Conservation (phyloP, 108 stramenopile species). For the Cylindrotheca fusiformis region DNA sequence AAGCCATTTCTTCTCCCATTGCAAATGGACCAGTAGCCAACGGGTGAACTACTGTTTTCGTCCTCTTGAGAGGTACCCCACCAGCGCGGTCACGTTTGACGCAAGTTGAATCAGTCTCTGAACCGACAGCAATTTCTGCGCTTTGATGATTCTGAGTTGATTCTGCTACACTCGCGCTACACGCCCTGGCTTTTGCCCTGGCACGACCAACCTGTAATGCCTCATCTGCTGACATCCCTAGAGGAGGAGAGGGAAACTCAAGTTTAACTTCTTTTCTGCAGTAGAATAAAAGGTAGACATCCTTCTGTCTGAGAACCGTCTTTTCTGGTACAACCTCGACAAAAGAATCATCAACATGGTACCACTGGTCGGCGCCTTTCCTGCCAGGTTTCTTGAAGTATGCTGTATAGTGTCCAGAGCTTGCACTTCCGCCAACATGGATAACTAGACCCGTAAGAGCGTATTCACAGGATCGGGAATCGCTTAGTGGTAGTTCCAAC, state of each 20-base stretch:
- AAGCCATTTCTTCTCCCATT: not conserved
- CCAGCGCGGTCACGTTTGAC: not conserved
- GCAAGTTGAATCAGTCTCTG: too few relatives aligned
- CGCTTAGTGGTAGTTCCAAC: conserved; percentile 71
- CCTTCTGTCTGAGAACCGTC: conserved; percentile 62
- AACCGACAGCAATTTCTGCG: too few relatives aligned
- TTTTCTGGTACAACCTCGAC: conserved; percentile 74
- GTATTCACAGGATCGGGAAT: conserved; percentile 68
- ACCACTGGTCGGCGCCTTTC: conserved; percentile 50
- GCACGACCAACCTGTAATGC: conserved; percentile 37
- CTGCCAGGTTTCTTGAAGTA: conserved; percentile 58
- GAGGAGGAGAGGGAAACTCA: conserved; percentile 61
- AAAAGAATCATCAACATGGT: conserved; percentile 77
- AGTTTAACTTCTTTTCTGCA: conserved; percentile 74
- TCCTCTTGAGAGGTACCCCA: too few relatives aligned
- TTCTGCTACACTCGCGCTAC: too few relatives aligned
- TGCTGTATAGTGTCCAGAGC: conserved; percentile 82
- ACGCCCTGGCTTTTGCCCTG: conserved; percentile 32
- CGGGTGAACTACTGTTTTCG: conserved; percentile 4
- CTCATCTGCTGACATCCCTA: conserved; percentile 42
- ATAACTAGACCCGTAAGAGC: conserved; percentile 67
- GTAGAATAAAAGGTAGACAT: conserved; percentile 83
- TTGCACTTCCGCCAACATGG: conserved; percentile 77
- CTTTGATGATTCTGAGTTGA: too few relatives aligned
- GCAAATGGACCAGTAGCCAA: not conserved